Evolutionary conservation across 2,329 filamentous ascomycete genomes (phyloP), one percentile per base, ranked within the genome.

Genomic region (Trichoderma simmonsii): DNA sequence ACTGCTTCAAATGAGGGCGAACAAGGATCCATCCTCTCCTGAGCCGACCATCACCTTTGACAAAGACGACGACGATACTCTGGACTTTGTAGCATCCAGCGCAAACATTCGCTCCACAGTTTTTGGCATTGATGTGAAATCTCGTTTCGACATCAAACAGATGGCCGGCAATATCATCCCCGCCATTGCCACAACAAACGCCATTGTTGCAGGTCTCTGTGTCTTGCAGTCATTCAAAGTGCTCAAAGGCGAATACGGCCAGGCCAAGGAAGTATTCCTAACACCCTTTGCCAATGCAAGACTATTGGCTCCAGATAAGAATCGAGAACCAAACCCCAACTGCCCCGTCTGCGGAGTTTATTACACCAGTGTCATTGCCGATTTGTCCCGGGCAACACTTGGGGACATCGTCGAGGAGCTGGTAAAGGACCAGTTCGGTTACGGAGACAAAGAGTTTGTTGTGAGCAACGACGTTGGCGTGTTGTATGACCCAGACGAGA

Each of bases 81-180:
- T 99, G 8, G 95, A 99, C 79, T 98, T 99, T 80, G 96, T 99
- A 7, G 89, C 94, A 1, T 90, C 96, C 0, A 93, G 92, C 76
- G 94, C 95, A 34, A 99, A 99, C 78, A 88, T 99, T 28, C 90
- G 96, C 59, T 96, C 95, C 1, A 86, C 89, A 28, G 87, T 97
- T n/a, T 99, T 99, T 79, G 92, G 91, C 71, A 97, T 99, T 72
- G 92, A 95, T 69, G 84, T 86, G 5, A 95, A 94, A 80, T 97
- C 94, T 26, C 94, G 97, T 72, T 99, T 98, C 78, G 95, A 98
- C 79, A 95, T 96, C 77, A 99, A 99, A 84, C 93, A 99, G 82
- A 99, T 98, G 95, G 96, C 96, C 4, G 96, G 96, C 69, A 99
- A 99, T 80, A 99, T 99, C 77, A 99, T 99, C 73, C 96, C 96